Conservation (phyloP, 768 basidiomycete genomes). For the Russula vinacea region DNA sequence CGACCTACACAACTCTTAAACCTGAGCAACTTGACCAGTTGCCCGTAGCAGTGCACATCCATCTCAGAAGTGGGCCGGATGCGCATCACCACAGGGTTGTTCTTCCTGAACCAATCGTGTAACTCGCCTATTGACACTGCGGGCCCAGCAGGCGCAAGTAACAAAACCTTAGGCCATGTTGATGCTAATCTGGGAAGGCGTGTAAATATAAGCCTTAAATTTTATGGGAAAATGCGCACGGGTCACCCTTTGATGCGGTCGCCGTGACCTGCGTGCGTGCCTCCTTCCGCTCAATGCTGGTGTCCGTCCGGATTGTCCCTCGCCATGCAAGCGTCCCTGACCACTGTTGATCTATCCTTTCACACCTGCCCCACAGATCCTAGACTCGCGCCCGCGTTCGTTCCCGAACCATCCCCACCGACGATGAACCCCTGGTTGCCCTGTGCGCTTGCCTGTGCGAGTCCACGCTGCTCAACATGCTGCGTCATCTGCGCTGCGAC, state of each 20-base stretch:
- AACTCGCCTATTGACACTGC: slow-evolving; percentile 18
- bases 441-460: slow-evolving; percentile 12
- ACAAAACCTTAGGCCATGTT: slow-evolving; percentile 24
- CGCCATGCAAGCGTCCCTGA: slow-evolving; percentile 24
- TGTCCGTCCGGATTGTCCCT: slow-evolving; percentile 5
- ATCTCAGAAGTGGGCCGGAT: slow-evolving; percentile 13
- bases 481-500: slow-evolving; percentile 26
- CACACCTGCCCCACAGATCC: neutral
- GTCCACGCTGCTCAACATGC: slow-evolving; percentile 19
- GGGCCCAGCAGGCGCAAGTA: slow-evolving; percentile 19
- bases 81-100: slow-evolving; percentile 16
- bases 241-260: neutral
- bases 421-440: neutral
- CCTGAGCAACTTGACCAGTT: slow-evolving; percentile 22
- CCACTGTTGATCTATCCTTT: slow-evolving; percentile 10
- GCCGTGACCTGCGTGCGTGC: slow-evolving; percentile 24
- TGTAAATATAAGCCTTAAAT: too few species aligned
- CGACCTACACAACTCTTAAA: slow-evolving; percentile 21
- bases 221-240: too few species aligned
- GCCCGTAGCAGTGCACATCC: slow-evolving; percentile 13
- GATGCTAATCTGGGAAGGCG: slow-evolving; percentile 1
- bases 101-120: slow-evolving; percentile 24
- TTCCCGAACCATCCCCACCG: neutral
- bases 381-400: neutral
- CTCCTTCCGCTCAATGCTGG: slow-evolving; percentile 25